A percentile compares a stretch with the other conserved stretches of the same genome.
These are phyloP conservation scores for Toxoplasma gondii DNA, from an alignment of 169 alveolate genomes.

Conservation along the genomic window DNA sequence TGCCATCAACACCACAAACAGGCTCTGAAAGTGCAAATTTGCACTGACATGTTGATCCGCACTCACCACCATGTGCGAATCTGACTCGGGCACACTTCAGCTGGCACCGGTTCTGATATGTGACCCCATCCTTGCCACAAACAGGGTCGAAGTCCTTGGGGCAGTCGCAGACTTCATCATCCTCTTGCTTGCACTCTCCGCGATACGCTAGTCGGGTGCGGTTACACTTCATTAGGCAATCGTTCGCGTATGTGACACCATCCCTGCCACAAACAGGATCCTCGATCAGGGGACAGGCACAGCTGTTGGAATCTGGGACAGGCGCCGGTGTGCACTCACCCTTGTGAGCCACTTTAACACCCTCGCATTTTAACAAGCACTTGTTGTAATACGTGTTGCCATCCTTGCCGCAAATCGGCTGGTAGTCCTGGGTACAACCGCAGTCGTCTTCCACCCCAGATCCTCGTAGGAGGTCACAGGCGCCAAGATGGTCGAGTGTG, in stretches of 20 bases:
- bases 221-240: slow-evolving; percentile 47
- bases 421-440: slow-evolving; percentile 17
- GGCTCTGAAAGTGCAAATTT: slow-evolving; percentile 6
- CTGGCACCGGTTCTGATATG: slow-evolving; percentile 36
- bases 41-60: slow-evolving; percentile 27
- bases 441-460: neutral
- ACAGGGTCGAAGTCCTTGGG: slow-evolving; percentile 14
- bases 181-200: slow-evolving; percentile 22
- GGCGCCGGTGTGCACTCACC: slow-evolving; percentile 2
- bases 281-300: slow-evolving; percentile 50
- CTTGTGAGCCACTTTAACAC: neutral
- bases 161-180: slow-evolving; percentile 30
- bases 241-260: slow-evolving; percentile 49
- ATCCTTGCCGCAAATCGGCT: slow-evolving; percentile 21
- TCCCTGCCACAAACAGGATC: slow-evolving; percentile 63
- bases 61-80: neutral
- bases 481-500: neutral
- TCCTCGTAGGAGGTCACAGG: neutral
- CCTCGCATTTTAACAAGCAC: slow-evolving; percentile 19
- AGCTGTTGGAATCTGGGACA: neutral
- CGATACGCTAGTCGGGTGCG: neutral
- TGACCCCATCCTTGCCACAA: slow-evolving; percentile 29
- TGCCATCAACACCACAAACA: slow-evolving; percentile 55
- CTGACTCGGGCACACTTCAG: slow-evolving; percentile 8
- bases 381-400: slow-evolving; percentile 12